These are phyloP conservation scores for Aphanomyces stellatus DNA, from an alignment of 352 stramenopile genomes.

Conservation along the genomic window DNA sequence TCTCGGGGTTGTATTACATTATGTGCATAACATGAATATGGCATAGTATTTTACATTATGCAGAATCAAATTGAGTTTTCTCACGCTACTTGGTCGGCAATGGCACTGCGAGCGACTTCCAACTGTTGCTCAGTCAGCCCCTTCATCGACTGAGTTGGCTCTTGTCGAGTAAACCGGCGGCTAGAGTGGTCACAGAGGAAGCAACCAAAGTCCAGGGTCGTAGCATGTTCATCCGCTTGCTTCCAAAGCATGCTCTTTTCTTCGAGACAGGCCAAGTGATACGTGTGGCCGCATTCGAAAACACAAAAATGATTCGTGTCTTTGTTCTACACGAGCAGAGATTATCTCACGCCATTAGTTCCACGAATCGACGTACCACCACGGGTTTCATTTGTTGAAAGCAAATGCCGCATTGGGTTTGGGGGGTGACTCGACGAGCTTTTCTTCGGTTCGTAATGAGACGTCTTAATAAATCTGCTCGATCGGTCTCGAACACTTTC, in stretches of 20 bases:
- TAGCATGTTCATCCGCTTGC: constrained; percentile 37
- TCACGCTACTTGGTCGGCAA: background rate
- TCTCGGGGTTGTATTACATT: background rate
- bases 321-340: background rate
- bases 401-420: constrained; percentile 59
- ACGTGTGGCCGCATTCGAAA: constrained; percentile 78
- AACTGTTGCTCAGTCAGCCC: constrained; percentile 63
- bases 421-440: constrained; percentile 45
- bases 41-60: background rate
- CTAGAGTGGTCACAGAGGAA: constrained; percentile 80
- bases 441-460: constrained; percentile 57
- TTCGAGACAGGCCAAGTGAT: constrained; percentile 68
- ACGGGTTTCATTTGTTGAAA: constrained; percentile 31
- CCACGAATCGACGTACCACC: background rate
- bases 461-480: constrained; percentile 52
- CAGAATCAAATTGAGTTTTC: background rate
- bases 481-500: constrained; percentile 73
- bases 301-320: constrained; percentile 41
- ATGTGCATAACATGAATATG: background rate
- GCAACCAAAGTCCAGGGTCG: constrained; percentile 51
- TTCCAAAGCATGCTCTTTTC: constrained; percentile 86
- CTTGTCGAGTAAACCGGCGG: constrained; percentile 32
- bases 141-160: constrained; percentile 27
- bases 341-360: background rate
- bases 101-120: constrained; percentile 31